Conservation (phyloP, 2,329 filamentous ascomycete genomes). For the Xylaria sp. region DNA sequence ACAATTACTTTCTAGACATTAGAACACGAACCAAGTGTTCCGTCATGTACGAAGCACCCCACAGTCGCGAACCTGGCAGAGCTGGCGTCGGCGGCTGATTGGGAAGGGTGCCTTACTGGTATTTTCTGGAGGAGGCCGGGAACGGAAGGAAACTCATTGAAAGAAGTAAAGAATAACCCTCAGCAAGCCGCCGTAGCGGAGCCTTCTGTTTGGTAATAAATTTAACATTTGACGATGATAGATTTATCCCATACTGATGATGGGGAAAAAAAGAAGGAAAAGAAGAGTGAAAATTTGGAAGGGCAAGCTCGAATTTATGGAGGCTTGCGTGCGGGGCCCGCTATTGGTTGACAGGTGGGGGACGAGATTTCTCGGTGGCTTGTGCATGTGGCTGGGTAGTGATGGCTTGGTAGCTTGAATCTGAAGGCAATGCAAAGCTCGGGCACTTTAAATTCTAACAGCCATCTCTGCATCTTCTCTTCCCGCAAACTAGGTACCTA, state of each 20-base stretch:
- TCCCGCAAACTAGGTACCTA: not conserved
- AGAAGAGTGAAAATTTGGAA: conserved; percentile 20
- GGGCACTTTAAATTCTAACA: not conserved
- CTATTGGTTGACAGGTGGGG: conserved; percentile 29
- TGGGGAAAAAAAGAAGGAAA: conserved; percentile 46
- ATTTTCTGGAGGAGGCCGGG: conserved; percentile 50
- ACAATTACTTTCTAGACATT: not conserved
- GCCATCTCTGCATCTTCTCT: too few species aligned
- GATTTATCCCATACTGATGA: conserved; percentile 52
- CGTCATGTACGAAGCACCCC: conserved; percentile 49
- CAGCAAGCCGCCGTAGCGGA: conserved; percentile 52
- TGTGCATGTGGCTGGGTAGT: conserved; percentile 12
- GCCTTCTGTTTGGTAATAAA: conserved; percentile 48
- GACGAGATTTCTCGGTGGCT: conserved; percentile 25
- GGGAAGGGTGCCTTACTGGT: conserved; percentile 47
- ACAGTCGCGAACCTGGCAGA: conserved; percentile 52
- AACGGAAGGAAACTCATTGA: conserved; percentile 52
- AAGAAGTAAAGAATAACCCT: conserved; percentile 48
- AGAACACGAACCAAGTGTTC: not conserved
- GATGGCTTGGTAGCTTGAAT: conserved; percentile 2
- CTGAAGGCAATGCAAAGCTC: too few species aligned
- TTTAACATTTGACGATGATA: conserved; percentile 52
- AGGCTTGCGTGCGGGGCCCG: conserved; percentile 9
- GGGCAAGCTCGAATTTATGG: conserved; percentile 25
- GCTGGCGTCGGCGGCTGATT: conserved; percentile 51